Percentiles rank a stretch among this genome's conserved stretches.
Evolutionary conservation across 2,329 filamentous ascomycete species (phyloP).

Genomic region (Penicillium vulpinum): DNA sequence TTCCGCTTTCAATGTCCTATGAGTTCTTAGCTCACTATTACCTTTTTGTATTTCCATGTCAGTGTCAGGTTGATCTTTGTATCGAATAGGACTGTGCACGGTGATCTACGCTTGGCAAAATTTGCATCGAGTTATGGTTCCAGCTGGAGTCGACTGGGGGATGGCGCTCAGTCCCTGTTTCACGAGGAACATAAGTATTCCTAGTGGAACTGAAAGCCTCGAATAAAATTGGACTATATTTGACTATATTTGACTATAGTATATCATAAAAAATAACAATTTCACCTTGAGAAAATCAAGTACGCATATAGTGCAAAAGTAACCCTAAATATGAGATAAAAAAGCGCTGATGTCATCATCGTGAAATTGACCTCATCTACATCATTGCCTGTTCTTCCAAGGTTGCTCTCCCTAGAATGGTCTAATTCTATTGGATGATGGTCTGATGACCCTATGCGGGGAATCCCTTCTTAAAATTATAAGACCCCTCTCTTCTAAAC

Average conservation of each 20-base stretch:
- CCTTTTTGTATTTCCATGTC: not conserved
- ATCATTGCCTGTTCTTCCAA: not conserved
- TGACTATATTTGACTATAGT: too few relatives aligned
- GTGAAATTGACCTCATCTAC: not conserved
- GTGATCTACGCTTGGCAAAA: not conserved
- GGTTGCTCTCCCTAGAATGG: not conserved
- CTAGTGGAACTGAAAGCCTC: not conserved
- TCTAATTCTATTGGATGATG: not conserved
- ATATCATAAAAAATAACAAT: too few relatives aligned
- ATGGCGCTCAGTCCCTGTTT: not conserved
- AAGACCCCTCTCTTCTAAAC: not conserved
- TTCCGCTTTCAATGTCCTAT: not conserved
- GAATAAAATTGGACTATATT: too few relatives aligned
- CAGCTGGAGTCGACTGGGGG: not conserved
- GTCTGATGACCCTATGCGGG: conserved; percentile 5
- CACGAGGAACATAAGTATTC: not conserved
- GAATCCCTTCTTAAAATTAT: not conserved
- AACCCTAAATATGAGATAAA: not conserved
- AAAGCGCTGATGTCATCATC: conserved; percentile 4
- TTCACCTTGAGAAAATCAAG: not conserved
- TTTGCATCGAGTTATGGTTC: not conserved
- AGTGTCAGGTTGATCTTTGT: not conserved
- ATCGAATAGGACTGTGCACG: not conserved
- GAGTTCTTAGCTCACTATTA: not conserved
- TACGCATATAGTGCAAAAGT: not conserved